phyloP scores from a whole-genome alignment of 768 basidiomycete genomes.

The Collybia nuda region DNA sequence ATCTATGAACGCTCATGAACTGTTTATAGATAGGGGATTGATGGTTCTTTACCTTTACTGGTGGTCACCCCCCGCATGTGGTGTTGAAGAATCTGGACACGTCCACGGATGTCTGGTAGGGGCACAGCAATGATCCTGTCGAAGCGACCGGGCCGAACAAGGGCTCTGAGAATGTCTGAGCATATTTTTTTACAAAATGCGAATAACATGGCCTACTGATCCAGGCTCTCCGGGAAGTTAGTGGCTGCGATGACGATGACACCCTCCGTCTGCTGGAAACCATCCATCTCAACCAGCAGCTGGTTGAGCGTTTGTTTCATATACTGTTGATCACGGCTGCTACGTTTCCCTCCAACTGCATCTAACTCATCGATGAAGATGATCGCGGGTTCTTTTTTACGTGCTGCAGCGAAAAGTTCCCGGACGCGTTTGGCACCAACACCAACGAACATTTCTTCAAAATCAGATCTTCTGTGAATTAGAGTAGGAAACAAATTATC shows the following conservation, averaged over 20 bases:
- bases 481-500: constrained; percentile 8
- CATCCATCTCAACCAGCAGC: constrained; percentile 95
- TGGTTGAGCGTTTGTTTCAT: constrained; percentile 96
- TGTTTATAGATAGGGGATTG: constrained; percentile 6
- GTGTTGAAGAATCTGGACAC: constrained; percentile 90
- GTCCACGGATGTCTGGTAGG: constrained; percentile 90
- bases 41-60: constrained; percentile 43
- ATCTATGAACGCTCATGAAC: constrained; percentile 36
- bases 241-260: constrained; percentile 97
- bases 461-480: constrained; percentile 65
- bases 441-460: constrained; percentile 98
- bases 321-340: constrained; percentile 80
- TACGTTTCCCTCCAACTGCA: constrained; percentile 89
- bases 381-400: constrained; percentile 94
- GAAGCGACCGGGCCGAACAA: constrained; percentile 95
- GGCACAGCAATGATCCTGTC: constrained; percentile 92
- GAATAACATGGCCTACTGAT: constrained; percentile 57
- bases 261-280: constrained; percentile 90
- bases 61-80: constrained; percentile 83
- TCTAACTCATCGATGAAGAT: constrained; percentile 98
- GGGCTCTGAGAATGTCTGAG: constrained; percentile 54
- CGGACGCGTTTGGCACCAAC: constrained; percentile 94
- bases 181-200: constrained; percentile 3
- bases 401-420: constrained; percentile 90
- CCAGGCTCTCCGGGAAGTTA: constrained; percentile 93